Evolutionary conservation across 306 rosid species (phyloP).

Genomic region (Prunus mume): DNA sequence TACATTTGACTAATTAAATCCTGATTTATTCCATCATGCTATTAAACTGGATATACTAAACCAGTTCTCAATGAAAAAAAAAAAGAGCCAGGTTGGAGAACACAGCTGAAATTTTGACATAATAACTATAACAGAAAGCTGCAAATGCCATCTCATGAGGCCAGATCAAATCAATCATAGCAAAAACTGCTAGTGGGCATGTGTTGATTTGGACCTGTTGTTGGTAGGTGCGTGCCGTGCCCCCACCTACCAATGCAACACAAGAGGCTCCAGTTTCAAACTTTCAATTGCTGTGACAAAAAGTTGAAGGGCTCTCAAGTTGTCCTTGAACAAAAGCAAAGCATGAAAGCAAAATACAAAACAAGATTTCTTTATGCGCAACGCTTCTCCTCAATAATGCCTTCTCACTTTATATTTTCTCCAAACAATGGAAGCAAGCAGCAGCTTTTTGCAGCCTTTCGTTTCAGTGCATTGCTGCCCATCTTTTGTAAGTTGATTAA

Average conservation of each 20-base stretch:
- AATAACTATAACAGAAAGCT: conserved; percentile 3
- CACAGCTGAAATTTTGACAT: too few species aligned
- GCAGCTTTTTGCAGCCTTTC: neutral
- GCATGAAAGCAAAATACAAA: conserved; percentile 7
- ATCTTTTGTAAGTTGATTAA: neutral
- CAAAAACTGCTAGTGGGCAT: conserved; percentile 16
- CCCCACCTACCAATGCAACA: conserved; percentile 6
- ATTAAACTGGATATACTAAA: too few species aligned
- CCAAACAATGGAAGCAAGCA: neutral
- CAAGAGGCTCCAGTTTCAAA: neutral
- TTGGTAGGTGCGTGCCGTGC: neutral
- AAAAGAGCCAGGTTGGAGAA: too few species aligned
- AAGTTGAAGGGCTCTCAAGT: conserved; percentile 24
- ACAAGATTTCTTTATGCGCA: conserved; percentile 1
- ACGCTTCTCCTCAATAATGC: neutral
- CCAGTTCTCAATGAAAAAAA: too few species aligned
- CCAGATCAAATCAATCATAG: conserved; percentile 15
- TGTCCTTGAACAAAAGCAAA: conserved; percentile 29
- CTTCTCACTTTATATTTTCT: neutral
- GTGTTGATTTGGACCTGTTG: neutral
- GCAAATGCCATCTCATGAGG: conserved; percentile 5
- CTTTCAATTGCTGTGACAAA: neutral
- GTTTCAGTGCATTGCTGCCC: neutral
- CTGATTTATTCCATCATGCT: too few species aligned
- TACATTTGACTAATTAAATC: too few species aligned